Percentiles rank a stretch among this genome's conserved stretches.
phyloP scores from a whole-genome alignment of 2,329 filamentous ascomycete genomes.

The Clarireedia monteithiana region DNA sequence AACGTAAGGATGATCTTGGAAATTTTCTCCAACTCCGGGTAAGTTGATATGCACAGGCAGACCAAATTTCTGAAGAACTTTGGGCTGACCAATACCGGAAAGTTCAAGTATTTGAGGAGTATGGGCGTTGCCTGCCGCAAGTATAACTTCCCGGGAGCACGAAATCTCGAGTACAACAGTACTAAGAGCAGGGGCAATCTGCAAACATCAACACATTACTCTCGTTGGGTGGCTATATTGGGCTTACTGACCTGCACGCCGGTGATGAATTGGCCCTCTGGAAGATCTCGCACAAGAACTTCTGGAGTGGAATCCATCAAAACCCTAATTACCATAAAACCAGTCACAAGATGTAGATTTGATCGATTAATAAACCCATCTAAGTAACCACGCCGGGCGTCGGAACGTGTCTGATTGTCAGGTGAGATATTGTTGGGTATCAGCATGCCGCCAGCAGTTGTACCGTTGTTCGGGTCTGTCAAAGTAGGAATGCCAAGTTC shows the following conservation, averaged over 20 bases:
- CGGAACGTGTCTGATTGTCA: slow-evolving; percentile 34
- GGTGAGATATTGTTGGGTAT: slow-evolving; percentile 33
- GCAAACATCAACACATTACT: background rate
- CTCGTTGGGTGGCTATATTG: background rate
- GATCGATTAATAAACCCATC: slow-evolving; percentile 30
- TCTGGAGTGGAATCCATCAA: slow-evolving; percentile 19
- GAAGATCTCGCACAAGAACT: slow-evolving; percentile 5
- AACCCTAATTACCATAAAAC: slow-evolving; percentile 33
- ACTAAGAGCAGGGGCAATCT: slow-evolving; percentile 20
- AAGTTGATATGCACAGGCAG: slow-evolving; percentile 37
- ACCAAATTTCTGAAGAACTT: slow-evolving; percentile 35
- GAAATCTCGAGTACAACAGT: slow-evolving; percentile 15
- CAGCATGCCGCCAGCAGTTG: slow-evolving; percentile 31
- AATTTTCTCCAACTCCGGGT: slow-evolving; percentile 44
- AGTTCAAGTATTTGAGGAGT: slow-evolving; percentile 45
- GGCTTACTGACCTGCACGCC: slow-evolving; percentile 33
- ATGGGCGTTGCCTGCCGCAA: slow-evolving; percentile 44
- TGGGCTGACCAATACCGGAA: slow-evolving; percentile 40
- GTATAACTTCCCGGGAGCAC: slow-evolving; percentile 44
- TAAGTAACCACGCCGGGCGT: slow-evolving; percentile 35
- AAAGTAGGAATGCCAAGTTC: slow-evolving; percentile 32
- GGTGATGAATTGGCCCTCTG: slow-evolving; percentile 17
- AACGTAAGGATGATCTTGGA: slow-evolving; percentile 38
- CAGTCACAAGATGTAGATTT: slow-evolving; percentile 35
- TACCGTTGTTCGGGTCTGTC: slow-evolving; percentile 32